These are phyloP conservation scores for Omphalotus olearius DNA, from an alignment of 1,284 basidiomycete genomes.

Conservation along the genomic window DNA sequence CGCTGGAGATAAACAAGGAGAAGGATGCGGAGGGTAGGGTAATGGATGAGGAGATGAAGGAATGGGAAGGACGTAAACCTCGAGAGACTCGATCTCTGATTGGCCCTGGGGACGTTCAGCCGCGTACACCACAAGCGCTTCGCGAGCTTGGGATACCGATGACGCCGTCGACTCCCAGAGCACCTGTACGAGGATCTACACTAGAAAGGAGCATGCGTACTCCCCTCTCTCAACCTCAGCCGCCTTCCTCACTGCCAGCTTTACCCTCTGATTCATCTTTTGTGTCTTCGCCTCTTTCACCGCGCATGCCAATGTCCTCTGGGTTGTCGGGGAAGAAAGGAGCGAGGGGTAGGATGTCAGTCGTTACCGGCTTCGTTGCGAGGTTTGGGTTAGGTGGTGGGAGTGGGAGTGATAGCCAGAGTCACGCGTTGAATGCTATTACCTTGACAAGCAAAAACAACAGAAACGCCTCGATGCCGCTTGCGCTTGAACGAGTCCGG, in stretches of 20 bases:
- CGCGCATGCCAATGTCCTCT: background rate
- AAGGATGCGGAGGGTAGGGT: background rate
- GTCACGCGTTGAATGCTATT: no score
- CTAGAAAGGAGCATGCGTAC: no score
- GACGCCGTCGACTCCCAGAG: background rate
- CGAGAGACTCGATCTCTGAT: constrained; percentile 2
- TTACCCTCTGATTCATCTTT: background rate
- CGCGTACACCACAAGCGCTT: background rate
- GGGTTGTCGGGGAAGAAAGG: background rate
- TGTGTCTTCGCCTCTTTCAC: background rate
- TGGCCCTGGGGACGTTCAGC: constrained; percentile 5
- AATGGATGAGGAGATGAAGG: no score
- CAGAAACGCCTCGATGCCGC: no score
- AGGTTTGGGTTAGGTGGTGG: background rate
- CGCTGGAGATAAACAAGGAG: no score
- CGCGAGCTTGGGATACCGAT: background rate
- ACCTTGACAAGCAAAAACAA: no score
- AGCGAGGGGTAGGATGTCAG: no score
- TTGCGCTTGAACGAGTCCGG: no score
- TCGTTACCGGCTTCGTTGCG: no score
- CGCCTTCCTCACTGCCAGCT: background rate
- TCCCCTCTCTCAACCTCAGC: background rate
- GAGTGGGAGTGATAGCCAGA: background rate
- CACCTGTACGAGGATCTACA: background rate
- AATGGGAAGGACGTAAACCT: no score